phyloP scores from a whole-genome alignment of 225 moss, liverwort and hornwort genomes.

The Antitrichia curtipendula region DNA sequence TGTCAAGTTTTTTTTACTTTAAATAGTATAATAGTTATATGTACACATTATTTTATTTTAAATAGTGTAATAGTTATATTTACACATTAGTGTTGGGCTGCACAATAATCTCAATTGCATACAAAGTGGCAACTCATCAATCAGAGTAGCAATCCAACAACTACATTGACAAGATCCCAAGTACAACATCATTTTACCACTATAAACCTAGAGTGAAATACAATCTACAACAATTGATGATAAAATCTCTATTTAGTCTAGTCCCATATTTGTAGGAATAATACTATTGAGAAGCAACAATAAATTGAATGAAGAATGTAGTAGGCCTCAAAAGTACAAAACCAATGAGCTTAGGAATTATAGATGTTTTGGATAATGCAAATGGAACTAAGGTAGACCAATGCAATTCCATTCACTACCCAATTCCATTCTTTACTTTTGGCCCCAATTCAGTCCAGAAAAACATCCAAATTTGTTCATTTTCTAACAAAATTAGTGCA shows the following conservation, averaged over 20 bases:
- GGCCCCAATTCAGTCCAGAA: too few relatives aligned
- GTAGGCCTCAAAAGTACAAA: not conserved
- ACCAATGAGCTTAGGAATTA: accelerated
- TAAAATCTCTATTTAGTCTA: too few relatives aligned
- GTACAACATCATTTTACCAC: not conserved
- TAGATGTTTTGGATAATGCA: not conserved
- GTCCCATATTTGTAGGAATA: not conserved
- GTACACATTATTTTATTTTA: accelerated
- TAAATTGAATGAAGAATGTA: not conserved
- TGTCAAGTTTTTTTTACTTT: accelerated
- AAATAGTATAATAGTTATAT: too few relatives aligned
- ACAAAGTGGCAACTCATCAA: not conserved
- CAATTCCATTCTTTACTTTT: too few relatives aligned
- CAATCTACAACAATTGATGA: not conserved
- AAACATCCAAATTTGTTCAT: too few relatives aligned
- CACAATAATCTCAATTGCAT: not conserved
- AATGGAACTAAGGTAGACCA: too few relatives aligned
- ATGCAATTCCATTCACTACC: too few relatives aligned
- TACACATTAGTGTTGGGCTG: accelerated
- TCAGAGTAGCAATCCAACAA: too few relatives aligned
- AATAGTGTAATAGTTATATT: not conserved
- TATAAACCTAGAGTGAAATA: not conserved
- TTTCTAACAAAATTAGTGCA: too few relatives aligned
- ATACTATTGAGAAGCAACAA: not conserved
- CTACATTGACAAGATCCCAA: not conserved